A percentile compares a stretch with the other conserved stretches of the same genome.
Evolutionary conservation across 805 yeast genomes (phyloP).

Genomic region (Kodamaea jinghongensis): DNA sequence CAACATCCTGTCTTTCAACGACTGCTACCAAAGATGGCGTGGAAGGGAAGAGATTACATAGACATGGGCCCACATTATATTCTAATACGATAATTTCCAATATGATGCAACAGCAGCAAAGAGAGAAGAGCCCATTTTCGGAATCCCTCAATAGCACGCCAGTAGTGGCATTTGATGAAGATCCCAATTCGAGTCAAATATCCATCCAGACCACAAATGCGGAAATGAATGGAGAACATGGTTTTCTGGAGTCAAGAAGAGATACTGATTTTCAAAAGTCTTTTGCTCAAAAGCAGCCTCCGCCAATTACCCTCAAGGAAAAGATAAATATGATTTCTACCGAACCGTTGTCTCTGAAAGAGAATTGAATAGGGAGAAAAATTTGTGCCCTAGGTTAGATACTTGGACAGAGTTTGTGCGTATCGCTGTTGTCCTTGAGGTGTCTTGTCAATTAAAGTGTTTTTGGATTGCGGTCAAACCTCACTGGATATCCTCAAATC

Average conservation of each 20-base stretch:
- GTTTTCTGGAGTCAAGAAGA: slow-evolving; percentile 15
- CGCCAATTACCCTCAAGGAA: slow-evolving; percentile 45
- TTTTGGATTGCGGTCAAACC: too few relatives aligned
- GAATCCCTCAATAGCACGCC: slow-evolving; percentile 1
- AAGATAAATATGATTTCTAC: slow-evolving; percentile 41
- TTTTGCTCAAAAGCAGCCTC: slow-evolving; percentile 15
- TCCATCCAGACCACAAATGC: slow-evolving; percentile 29
- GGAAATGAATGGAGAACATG: slow-evolving; percentile 25
- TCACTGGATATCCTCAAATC: too few relatives aligned
- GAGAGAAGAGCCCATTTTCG: neutral
- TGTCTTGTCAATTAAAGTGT: too few relatives aligned
- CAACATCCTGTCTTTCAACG: slow-evolving; percentile 66
- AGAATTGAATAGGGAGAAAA: neutral
- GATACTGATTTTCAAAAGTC: slow-evolving; percentile 12
- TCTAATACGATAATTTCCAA: slow-evolving; percentile 29
- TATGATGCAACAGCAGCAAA: slow-evolving; percentile 21
- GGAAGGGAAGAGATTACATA: slow-evolving; percentile 58
- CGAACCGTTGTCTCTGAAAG: slow-evolving; percentile 14
- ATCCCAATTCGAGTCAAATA: slow-evolving; percentile 8
- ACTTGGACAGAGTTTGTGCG: too few relatives aligned
- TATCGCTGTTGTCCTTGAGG: too few relatives aligned
- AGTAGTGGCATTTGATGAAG: slow-evolving; percentile 6
- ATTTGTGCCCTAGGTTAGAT: too few relatives aligned
- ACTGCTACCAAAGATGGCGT: slow-evolving; percentile 75
- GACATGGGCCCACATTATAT: slow-evolving; percentile 40